These are phyloP conservation scores for Zymoseptoria crescenta DNA, from an alignment of 2,329 filamentous ascomycete species.

Conservation along the genomic window DNA sequence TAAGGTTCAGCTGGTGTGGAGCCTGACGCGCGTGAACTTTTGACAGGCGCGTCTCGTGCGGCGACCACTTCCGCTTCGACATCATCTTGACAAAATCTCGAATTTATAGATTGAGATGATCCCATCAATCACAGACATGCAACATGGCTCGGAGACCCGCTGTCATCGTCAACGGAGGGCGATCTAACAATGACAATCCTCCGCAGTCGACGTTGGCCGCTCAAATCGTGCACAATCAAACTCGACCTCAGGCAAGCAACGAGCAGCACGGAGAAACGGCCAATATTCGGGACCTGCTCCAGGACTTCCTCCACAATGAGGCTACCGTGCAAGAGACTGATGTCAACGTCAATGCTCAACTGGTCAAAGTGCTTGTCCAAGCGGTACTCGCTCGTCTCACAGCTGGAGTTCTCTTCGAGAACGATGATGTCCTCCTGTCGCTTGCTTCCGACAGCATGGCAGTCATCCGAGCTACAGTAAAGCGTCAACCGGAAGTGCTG, in stretches of 20 bases:
- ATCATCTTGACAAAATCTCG: neutral
- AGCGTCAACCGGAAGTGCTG: constrained; percentile 65
- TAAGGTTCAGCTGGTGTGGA: neutral
- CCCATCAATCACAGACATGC: neutral
- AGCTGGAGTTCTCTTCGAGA: constrained; percentile 61
- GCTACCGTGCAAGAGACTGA: constrained; percentile 52
- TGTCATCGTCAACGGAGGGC: constrained; percentile 5
- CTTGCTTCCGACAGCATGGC: constrained; percentile 66
- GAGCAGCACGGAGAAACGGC: constrained; percentile 36
- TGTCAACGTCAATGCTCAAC: constrained; percentile 69
- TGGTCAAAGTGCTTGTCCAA: constrained; percentile 75
- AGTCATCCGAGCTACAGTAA: constrained; percentile 67
- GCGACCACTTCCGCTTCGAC: neutral
- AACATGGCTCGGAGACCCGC: constrained; percentile 34
- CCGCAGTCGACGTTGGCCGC: constrained; percentile 77
- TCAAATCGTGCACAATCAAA: constrained; percentile 72
- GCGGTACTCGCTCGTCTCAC: constrained; percentile 65
- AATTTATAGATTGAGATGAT: neutral
- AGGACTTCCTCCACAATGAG: constrained; percentile 47
- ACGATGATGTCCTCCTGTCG: constrained; percentile 46
- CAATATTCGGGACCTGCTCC: constrained; percentile 67
- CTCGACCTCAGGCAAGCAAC: constrained; percentile 49
- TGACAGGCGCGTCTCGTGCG: neutral
- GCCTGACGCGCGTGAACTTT: neutral
- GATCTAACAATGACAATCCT: constrained; percentile 29